Evolutionary conservation across 371 early-diverging fungal species (phyloP).

Genomic region (Blakeslea trispora): DNA sequence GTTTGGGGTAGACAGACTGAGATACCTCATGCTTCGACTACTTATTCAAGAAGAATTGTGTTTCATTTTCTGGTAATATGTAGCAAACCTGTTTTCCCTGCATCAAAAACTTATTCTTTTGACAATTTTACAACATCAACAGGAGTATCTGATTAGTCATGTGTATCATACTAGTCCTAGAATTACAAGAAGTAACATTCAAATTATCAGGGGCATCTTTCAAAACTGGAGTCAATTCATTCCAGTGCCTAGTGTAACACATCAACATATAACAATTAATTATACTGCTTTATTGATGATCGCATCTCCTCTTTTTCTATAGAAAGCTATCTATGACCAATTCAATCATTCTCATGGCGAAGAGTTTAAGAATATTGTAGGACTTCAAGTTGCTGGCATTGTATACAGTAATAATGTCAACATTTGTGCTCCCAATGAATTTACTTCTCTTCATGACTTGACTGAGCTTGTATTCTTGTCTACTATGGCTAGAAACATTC

Average conservation of each 20-base stretch:
- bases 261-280: background rate
- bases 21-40: constrained; percentile 16
- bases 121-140: background rate
- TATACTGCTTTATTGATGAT: background rate
- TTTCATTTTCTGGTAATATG: constrained; percentile 47
- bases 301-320: constrained; percentile 13
- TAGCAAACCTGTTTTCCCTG: too few relatives aligned
- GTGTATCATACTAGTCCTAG: constrained; percentile 46
- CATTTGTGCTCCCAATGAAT: constrained; percentile 46
- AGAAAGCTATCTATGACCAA: constrained; percentile 50
- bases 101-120: background rate
- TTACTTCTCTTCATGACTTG: constrained; percentile 41
- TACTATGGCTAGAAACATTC: constrained; percentile 42
- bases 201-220: constrained; percentile 57
- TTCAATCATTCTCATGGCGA: constrained; percentile 34
- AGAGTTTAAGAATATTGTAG: constrained; percentile 39
- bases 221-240: constrained; percentile 59
- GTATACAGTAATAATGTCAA: constrained; percentile 52
- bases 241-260: constrained; percentile 64
- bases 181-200: constrained; percentile 53
- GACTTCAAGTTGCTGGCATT: constrained; percentile 55
- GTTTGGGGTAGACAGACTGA: constrained; percentile 55
- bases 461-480: constrained; percentile 48
- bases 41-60: constrained; percentile 43
- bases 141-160: constrained; percentile 57